phyloP scores from a whole-genome alignment of 495 filamentous ascomycete genomes.

The Hypoxylon subgilvum region DNA sequence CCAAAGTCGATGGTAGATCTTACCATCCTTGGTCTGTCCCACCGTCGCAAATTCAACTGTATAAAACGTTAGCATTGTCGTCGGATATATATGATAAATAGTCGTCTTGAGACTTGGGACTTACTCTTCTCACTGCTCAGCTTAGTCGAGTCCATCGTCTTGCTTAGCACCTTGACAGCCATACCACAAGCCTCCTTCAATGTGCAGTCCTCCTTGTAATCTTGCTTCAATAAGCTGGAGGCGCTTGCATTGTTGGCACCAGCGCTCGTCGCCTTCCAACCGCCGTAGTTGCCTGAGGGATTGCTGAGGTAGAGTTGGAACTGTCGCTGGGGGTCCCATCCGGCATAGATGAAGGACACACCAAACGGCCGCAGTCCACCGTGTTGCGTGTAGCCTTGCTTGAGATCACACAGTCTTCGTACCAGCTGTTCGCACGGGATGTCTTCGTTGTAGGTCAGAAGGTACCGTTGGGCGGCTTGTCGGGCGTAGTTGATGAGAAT shows the following conservation, averaged over 20 bases:
- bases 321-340: slow-evolving; percentile 90
- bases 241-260: slow-evolving; percentile 98
- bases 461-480: slow-evolving; percentile 93
- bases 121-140: slow-evolving; percentile 98
- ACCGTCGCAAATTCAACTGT: slow-evolving; percentile 98
- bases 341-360: slow-evolving; percentile 99
- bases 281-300: slow-evolving; percentile 98
- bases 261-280: slow-evolving; percentile 98
- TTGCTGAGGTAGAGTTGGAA: slow-evolving; percentile 99
- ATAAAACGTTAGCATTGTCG: slow-evolving; percentile 44
- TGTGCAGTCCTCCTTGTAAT: slow-evolving; percentile 97
- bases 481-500: slow-evolving; percentile 99
- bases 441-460: slow-evolving; percentile 98
- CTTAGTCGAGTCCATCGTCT: slow-evolving; percentile 99
- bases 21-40: slow-evolving; percentile 89
- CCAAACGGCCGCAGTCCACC: slow-evolving; percentile 96
- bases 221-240: slow-evolving; percentile 96
- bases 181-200: slow-evolving; percentile 95
- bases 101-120: slow-evolving; percentile 14
- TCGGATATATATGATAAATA: neutral
- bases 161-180: slow-evolving; percentile 98
- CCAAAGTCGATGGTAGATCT: slow-evolving; percentile 98
- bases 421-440: slow-evolving; percentile 99
- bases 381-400: slow-evolving; percentile 99
- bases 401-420: slow-evolving; percentile 93